Conservation (phyloP, 306 rosid genomes). For the Acacia acuminata region DNA sequence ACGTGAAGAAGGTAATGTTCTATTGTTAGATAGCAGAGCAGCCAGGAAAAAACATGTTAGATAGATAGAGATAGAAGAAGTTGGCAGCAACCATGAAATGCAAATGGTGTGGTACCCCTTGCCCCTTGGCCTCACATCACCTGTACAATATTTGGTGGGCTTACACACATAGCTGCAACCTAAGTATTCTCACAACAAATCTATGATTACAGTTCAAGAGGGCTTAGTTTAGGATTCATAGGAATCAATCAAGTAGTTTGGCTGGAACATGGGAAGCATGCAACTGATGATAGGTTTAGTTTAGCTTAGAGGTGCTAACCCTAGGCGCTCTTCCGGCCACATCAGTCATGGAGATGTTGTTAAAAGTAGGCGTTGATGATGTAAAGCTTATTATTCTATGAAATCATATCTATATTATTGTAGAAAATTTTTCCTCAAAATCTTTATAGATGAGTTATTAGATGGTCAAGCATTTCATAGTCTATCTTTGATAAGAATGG, state of each 20-base stretch:
- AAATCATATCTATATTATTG: conserved; percentile 38
- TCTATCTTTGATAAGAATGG: not conserved
- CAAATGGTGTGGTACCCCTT: conserved; percentile 16
- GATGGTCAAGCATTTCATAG: conserved; percentile 9
- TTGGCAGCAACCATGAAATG: conserved; percentile 34
- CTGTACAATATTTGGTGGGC: conserved; percentile 34
- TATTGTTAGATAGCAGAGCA: conserved; percentile 55
- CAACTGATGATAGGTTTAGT: conserved; percentile 10
- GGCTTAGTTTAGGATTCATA: conserved; percentile 40
- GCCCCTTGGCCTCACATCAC: conserved; percentile 16
- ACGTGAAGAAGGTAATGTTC: conserved; percentile 97
- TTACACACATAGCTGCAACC: conserved; percentile 24
- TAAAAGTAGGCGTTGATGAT: conserved; percentile 38
- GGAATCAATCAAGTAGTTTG: conserved; percentile 10
- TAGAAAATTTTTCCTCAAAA: conserved; percentile 41
- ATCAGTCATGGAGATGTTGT: conserved; percentile 28
- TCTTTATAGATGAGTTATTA: conserved; percentile 20
- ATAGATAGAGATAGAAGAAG: conserved; percentile 27
- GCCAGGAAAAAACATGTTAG: conserved; percentile 21
- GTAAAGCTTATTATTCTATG: conserved; percentile 41
- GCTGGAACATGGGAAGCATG: conserved; percentile 34
- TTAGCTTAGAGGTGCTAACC: conserved; percentile 35
- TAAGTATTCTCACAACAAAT: conserved; percentile 33
- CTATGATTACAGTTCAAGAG: conserved; percentile 38
- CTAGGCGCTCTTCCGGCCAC: not conserved